A percentile compares a stretch with the other conserved stretches of the same genome.
phyloP scores from a whole-genome alignment of 2,329 filamentous ascomycete species.

The Fusarium papillatum region DNA sequence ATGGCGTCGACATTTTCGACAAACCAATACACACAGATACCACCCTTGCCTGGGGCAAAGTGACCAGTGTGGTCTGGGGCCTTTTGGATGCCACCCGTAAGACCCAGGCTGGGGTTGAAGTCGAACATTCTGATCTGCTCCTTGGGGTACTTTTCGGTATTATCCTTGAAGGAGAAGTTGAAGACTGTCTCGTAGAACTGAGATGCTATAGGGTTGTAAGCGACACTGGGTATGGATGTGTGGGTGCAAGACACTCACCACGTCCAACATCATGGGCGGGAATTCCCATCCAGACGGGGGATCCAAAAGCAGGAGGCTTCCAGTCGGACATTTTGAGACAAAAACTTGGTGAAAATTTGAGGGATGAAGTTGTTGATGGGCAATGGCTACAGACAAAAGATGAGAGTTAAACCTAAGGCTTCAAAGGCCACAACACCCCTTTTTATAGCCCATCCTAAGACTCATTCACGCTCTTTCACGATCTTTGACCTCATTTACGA shows the following conservation, averaged over 20 bases:
- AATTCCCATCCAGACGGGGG: slow-evolving; percentile 46
- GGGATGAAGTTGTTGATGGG: neutral
- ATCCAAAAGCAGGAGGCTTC: slow-evolving; percentile 46
- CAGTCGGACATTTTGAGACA: slow-evolving; percentile 42
- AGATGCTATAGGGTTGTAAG: slow-evolving; percentile 30
- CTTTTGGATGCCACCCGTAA: slow-evolving; percentile 46
- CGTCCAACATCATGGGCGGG: slow-evolving; percentile 44
- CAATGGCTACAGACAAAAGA: slow-evolving; percentile 3
- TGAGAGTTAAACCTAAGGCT: slow-evolving; percentile 5
- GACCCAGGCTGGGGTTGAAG: slow-evolving; percentile 44
- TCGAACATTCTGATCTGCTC: slow-evolving; percentile 44
- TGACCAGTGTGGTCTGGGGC: slow-evolving; percentile 42
- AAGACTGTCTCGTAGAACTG: slow-evolving; percentile 48
- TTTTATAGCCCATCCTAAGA: slow-evolving; percentile 31
- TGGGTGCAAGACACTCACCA: slow-evolving; percentile 28
- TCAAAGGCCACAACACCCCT: neutral
- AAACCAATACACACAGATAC: slow-evolving; percentile 46
- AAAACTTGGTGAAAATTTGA: neutral
- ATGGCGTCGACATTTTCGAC: slow-evolving; percentile 47
- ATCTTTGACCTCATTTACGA: neutral
- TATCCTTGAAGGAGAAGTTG: slow-evolving; percentile 42
- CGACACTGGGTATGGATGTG: neutral
- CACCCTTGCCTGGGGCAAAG: slow-evolving; percentile 43
- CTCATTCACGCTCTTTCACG: slow-evolving; percentile 14
- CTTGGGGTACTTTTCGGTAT: slow-evolving; percentile 16